These are phyloP conservation scores for Aspergillus sp. DNA, from an alignment of 2,329 filamentous ascomycete species.

Conservation along the genomic window DNA sequence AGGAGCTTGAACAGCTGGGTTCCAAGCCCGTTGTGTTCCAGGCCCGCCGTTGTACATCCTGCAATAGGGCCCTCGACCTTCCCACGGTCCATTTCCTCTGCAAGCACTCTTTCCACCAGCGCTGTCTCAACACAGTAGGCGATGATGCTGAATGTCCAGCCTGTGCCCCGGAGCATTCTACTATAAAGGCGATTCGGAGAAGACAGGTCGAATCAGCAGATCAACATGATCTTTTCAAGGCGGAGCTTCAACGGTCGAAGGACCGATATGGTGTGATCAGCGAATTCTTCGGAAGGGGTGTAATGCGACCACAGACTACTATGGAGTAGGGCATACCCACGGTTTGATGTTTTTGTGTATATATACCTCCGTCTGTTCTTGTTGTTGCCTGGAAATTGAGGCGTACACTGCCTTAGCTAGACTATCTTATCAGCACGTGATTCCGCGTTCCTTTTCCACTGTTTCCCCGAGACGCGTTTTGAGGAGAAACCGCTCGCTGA, in stretches of 20 bases:
- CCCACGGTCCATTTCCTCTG: slow-evolving; percentile 95
- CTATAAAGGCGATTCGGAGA: slow-evolving; percentile 80
- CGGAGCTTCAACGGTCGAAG: slow-evolving; percentile 72
- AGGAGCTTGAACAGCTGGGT: slow-evolving; percentile 74
- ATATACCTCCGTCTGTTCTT: neutral
- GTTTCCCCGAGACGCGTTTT: slow-evolving; percentile 4
- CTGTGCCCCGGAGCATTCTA: slow-evolving; percentile 80
- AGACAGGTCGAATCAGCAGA: slow-evolving; percentile 84
- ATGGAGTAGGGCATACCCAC: slow-evolving; percentile 28
- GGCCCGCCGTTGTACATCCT: slow-evolving; percentile 82
- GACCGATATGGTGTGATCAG: slow-evolving; percentile 89
- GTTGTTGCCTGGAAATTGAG: neutral
- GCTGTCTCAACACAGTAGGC: slow-evolving; percentile 71
- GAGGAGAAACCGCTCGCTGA: neutral
- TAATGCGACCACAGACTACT: slow-evolving; percentile 62
- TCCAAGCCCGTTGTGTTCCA: slow-evolving; percentile 86
- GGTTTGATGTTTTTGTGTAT: slow-evolving; percentile 12
- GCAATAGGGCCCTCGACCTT: slow-evolving; percentile 74
- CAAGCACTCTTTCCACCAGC: slow-evolving; percentile 94
- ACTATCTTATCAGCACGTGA: slow-evolving; percentile 33
- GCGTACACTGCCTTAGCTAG: neutral
- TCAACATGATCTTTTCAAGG: slow-evolving; percentile 84
- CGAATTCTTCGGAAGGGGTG: slow-evolving; percentile 91
- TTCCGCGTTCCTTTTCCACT: slow-evolving; percentile 20
- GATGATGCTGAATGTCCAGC: slow-evolving; percentile 77